phyloP scores from a whole-genome alignment of 169 alveolate genomes.

The Cyclospora cayetanensis region DNA sequence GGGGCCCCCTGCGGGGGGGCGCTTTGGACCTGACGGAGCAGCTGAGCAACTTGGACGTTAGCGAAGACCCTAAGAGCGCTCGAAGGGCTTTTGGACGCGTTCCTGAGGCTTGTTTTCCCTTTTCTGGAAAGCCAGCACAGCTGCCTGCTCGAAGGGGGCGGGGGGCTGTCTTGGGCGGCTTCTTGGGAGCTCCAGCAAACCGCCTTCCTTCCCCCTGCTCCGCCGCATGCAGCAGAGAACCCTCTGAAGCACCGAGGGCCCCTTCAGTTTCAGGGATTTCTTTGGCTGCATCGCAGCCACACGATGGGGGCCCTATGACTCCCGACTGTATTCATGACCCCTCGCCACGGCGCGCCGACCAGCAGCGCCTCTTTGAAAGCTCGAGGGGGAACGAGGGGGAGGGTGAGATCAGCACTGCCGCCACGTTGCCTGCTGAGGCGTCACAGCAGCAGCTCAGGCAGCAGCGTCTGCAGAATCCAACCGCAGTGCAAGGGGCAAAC shows the following conservation, averaged over 20 bases:
- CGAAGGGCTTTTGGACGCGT: background rate
- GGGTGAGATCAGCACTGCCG: background rate
- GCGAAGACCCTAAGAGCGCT: background rate
- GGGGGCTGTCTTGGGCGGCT: background rate
- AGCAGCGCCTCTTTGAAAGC: background rate
- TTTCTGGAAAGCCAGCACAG: background rate
- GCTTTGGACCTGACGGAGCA: background rate
- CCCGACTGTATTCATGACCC: too few species aligned
- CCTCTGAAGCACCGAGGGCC: background rate
- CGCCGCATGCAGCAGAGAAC: background rate
- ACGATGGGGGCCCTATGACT: too few species aligned
- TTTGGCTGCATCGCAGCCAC: background rate
- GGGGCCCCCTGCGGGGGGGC: background rate
- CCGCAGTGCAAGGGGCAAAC: background rate
- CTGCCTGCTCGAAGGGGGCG: background rate
- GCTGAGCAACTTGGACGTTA: background rate
- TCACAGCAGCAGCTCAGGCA: conserved; percentile 31
- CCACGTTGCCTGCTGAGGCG: background rate
- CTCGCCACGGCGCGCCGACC: background rate
- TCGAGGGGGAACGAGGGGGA: background rate
- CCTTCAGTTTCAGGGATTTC: background rate
- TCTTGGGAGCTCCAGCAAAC: background rate
- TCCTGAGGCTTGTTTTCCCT: background rate
- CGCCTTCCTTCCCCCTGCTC: background rate
- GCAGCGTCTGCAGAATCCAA: conserved; percentile 18